Evolutionary conservation across 768 basidiomycete genomes (phyloP), one percentile per base, ranked within the genome.

Genomic region (Tremella yokohamensis): DNA sequence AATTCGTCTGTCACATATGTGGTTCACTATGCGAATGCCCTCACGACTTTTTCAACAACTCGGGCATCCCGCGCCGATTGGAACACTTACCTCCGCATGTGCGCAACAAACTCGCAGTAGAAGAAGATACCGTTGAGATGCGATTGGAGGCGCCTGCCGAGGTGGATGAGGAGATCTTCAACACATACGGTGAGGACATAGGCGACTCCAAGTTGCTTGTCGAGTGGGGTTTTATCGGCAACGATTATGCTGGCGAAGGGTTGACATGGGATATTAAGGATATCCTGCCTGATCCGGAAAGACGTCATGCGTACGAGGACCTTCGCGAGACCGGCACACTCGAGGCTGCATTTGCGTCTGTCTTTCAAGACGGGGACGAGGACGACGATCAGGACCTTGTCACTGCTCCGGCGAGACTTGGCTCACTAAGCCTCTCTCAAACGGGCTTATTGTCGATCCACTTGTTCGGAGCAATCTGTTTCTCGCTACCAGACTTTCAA

Each of bases 181-280:
- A 44, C 38, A 60, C 24, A 15, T 66, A 66, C 48, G 62, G 42
- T 1, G 68, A 72, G 42, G 42, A 26, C n/a, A 29, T 59, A 18
- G 54, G 61, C 7, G 61, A 62, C 26, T 55, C 26, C 4, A 62
- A 53, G 49, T 19, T 62, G 12, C 47, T 66, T 39, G 62, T 63
- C 9, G 64, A 66, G 54, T 66, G 64, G 64, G 64, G 64, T 15
- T 66, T 56, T 47, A 24, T 66, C 8, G 52, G 53, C 8, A 59
- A 52, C 16, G 56, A 60, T 0, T 38, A 16, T 3, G 57, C 52
- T 2, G 61, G 57, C 4, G 52, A 63, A 16, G 61, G 61, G 15
- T 22, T 63, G 47, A 44, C 42, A 15, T 63, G 61, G 61, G 37
- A 39, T 19, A 15, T 39, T 3, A 26, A 54, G 1, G 48, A 54